Conservation (phyloP, 352 stramenopile genomes). For the Pythium pyrilobum region DNA sequence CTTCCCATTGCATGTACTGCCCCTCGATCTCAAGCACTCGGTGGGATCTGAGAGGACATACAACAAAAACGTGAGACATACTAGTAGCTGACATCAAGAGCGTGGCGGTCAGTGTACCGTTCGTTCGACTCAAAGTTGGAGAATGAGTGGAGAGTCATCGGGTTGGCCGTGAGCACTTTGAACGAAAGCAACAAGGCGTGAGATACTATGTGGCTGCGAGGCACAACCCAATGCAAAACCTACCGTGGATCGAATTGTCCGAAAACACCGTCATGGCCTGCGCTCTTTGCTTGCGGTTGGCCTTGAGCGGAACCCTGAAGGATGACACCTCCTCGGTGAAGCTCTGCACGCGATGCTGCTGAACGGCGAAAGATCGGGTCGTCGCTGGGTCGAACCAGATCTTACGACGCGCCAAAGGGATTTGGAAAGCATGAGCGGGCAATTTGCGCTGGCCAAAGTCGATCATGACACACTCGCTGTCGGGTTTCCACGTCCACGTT, state of each 20-base stretch:
- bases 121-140: conserved; percentile 39
- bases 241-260: conserved; percentile 63
- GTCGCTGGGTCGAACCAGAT: conserved; percentile 67
- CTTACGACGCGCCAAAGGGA: conserved; percentile 31
- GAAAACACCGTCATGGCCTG: conserved; percentile 49
- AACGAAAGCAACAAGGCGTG: not conserved
- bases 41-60: conserved; percentile 27
- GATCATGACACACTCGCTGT: conserved; percentile 12
- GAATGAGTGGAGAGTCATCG: conserved; percentile 61
- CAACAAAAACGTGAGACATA: not conserved
- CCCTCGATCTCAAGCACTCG: conserved; percentile 57
- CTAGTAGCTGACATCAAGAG: not conserved
- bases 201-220: no score
- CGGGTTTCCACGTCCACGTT: conserved; percentile 16
- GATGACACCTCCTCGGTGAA: conserved; percentile 71
- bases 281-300: conserved; percentile 45
- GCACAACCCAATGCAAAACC: not conserved
- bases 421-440: conserved; percentile 24
- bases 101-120: no score
- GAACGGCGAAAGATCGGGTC: conserved; percentile 39
- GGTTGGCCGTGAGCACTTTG: conserved; percentile 41
- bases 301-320: conserved; percentile 55
- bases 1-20: conserved; percentile 64
- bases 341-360: conserved; percentile 47
- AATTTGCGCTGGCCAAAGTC: conserved; percentile 17